phyloP scores from a whole-genome alignment of 257 asterid species.

The Jaltomata sinuosa region DNA sequence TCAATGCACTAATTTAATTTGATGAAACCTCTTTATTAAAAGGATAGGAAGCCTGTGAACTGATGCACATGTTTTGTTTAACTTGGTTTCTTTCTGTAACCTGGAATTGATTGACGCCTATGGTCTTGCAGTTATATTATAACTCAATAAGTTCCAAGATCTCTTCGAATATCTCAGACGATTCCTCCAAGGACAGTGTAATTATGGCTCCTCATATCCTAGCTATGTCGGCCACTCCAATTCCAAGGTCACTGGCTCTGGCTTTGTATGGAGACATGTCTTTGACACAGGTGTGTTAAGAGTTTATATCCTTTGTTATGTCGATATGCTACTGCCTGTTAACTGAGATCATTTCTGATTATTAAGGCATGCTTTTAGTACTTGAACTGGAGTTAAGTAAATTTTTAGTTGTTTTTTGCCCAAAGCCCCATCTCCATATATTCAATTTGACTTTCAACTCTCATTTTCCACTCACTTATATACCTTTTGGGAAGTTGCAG shows the following conservation, averaged over 20 bases:
- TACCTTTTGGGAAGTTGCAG: neutral
- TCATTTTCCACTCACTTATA: neutral
- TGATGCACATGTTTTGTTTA: neutral
- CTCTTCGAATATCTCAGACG: conserved; percentile 30
- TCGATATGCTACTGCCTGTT: neutral
- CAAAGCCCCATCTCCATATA: neutral
- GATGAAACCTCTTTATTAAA: neutral
- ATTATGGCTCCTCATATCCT: conserved; percentile 92
- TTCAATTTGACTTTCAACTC: neutral
- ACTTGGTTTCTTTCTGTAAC: neutral
- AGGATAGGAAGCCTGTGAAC: neutral
- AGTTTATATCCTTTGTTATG: neutral
- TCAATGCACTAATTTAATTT: neutral
- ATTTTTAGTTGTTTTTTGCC: neutral
- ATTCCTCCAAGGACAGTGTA: conserved; percentile 23
- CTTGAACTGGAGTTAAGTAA: neutral
- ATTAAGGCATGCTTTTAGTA: neutral
- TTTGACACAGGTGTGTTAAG: conserved; percentile 69
- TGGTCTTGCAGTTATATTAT: conserved; percentile 61
- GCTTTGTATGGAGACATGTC: conserved; percentile 97
- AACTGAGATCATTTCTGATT: neutral
- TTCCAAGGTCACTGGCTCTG: conserved; percentile 93
- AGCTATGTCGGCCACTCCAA: conserved; percentile 98
- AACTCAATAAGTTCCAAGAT: conserved; percentile 46
- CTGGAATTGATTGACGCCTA: conserved; percentile 7